These are phyloP conservation scores for Penicillium odoratum DNA, from an alignment of 495 filamentous ascomycete species.

Conservation along the genomic window DNA sequence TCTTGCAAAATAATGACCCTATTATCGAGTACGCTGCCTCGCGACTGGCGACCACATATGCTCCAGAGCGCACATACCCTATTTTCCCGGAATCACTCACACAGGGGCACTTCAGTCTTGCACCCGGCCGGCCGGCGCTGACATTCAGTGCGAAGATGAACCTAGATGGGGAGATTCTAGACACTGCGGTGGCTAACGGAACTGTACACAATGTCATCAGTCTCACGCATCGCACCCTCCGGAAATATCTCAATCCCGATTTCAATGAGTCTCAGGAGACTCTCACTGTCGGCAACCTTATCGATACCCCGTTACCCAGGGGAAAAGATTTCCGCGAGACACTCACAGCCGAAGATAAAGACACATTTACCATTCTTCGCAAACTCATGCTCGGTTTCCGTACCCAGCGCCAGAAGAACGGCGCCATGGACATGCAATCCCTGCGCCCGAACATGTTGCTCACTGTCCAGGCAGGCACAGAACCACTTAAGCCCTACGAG, in stretches of 20 bases:
- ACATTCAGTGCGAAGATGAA: constrained; percentile 80
- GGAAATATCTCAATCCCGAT: constrained; percentile 46
- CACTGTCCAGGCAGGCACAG: constrained; percentile 31
- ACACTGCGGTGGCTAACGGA: constrained; percentile 70
- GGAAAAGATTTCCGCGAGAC: constrained; percentile 19
- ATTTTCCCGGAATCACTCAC: constrained; percentile 70
- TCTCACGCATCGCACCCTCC: constrained; percentile 62
- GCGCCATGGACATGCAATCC: constrained; percentile 39
- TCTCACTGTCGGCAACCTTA: constrained; percentile 40
- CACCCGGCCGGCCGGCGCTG: constrained; percentile 63
- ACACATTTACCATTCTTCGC: constrained; percentile 41
- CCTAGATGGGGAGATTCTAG: constrained; percentile 64
- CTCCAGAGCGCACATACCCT: constrained; percentile 66
- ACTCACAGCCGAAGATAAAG: constrained; percentile 37
- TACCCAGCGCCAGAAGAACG: constrained; percentile 36
- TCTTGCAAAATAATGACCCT: constrained; percentile 56
- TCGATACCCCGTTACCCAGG: constrained; percentile 6
- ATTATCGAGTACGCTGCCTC: constrained; percentile 65
- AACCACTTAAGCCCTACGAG: constrained; percentile 27
- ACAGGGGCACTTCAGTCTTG: constrained; percentile 66
- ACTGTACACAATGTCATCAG: constrained; percentile 69
- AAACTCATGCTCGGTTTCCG: constrained; percentile 45
- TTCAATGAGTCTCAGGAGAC: constrained; percentile 4
- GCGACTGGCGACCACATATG: constrained; percentile 67
- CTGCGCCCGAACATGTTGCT: constrained; percentile 24